Conservation (phyloP, 2,329 filamentous ascomycete genomes). For the Nakataea oryzae region DNA sequence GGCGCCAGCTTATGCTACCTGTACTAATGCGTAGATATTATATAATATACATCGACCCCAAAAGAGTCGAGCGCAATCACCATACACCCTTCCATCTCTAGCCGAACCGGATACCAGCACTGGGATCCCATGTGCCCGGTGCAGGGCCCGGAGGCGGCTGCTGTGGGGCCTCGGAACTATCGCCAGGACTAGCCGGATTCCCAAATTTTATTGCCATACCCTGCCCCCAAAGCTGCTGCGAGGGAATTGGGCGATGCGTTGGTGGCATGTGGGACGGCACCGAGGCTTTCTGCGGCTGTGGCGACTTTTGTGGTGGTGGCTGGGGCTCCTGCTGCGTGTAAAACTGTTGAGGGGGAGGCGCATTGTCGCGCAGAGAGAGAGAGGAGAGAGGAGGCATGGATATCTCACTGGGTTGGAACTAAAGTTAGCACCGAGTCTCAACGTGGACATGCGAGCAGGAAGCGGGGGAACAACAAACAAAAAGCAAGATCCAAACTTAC, state of each 20-base stretch:
- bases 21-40: background rate
- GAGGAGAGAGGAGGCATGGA: conserved; percentile 39
- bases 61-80: background rate
- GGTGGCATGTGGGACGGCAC: background rate
- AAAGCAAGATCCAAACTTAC: conserved; percentile 32
- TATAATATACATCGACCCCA: background rate
- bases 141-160: conserved; percentile 10
- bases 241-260: conserved; percentile 26
- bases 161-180: conserved; percentile 8
- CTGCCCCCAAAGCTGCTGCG: conserved; percentile 62
- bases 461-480: background rate
- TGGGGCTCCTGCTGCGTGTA: conserved; percentile 12
- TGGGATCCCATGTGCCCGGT: conserved; percentile 9
- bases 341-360: conserved; percentile 9
- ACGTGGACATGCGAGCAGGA: background rate
- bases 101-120: conserved; percentile 10
- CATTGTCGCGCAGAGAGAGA: conserved; percentile 24
- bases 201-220: conserved; percentile 74
- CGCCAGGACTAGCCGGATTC: conserved; percentile 20
- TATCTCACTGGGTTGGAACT: conserved; percentile 29
- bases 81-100: too few species aligned
- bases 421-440: background rate
- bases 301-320: conserved; percentile 29
- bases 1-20: background rate
- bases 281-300: conserved; percentile 10